Evolutionary conservation across 1,139 yeast genomes (phyloP), one percentile per base, ranked within the genome.

Genomic region (Lodderomyces theae): DNA sequence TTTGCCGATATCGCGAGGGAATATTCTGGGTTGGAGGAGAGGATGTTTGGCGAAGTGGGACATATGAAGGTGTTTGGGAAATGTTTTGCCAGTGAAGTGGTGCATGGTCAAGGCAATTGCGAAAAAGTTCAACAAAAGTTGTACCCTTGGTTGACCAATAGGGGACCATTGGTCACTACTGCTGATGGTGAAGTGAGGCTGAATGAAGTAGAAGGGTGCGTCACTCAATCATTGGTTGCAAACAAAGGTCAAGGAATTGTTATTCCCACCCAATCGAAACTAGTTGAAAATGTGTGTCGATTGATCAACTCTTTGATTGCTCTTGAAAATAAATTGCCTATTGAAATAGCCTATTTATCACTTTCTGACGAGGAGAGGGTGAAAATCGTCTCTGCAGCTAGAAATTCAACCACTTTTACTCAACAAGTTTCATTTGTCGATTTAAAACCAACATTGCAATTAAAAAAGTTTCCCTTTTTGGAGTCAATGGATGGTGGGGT

Each of bases 191-290:
- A 49, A 47, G 13, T 41, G n/a, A 13, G 28, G 0, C 46, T 41
- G 24, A 53, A 59, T 26, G 51, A 50, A 23, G 70, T 70, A 0
- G 52, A 47, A 29, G 73, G 73, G 0, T 62, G 66, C 7, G 69
- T 66, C 3, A 60, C 68, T 4, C 67, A 71, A 0, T 32, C 34
- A n/a, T 9, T 24, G 12, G 16, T 25, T 0, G 46, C 41, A 24
- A 54, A 60, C 30, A 50, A 50, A 25, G 72, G 71, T 0, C 52
- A 48, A 30, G 74, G 74, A 0, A 63, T 68, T 7, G 69, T 67
- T 3, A 60, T 68, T 4, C 69, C 72, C 0, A 3, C 37, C 41
- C 17, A 48, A 47, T n/a, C 41, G 40, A 26, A 24, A n/a, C 62
- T 55, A 39, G 22, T 62, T 4, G 48, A 51, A 3, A 49, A 57